Conservation (phyloP, 129 eudicot species). For the Rutidosis leptorrhynchoides region DNA sequence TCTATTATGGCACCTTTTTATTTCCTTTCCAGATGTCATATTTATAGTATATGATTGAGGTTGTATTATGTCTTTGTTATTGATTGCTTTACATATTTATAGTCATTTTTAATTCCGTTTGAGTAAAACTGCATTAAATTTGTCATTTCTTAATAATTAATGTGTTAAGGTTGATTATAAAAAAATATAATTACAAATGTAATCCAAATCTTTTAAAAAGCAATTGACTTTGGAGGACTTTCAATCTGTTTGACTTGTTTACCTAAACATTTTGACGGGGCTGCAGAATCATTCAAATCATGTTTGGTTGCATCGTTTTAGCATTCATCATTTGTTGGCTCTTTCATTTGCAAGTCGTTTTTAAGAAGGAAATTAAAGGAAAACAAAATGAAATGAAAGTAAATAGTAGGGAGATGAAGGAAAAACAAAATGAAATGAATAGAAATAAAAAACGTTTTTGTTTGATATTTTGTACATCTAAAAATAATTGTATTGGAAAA, state of each 20-base stretch:
- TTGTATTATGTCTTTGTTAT: constrained; percentile 2
- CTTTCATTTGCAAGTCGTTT: no score
- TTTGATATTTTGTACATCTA: no score
- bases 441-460: no score
- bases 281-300: constrained; percentile 54
- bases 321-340: constrained; percentile 81
- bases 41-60: constrained; percentile 16
- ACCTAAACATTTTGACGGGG: constrained; percentile 37
- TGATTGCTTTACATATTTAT: no score
- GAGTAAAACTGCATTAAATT: neutral
- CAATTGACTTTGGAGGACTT: neutral
- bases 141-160: neutral
- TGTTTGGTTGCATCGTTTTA: constrained; percentile 73
- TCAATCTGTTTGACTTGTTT: neutral
- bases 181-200: neutral
- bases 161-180: neutral
- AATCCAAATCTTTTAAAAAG: neutral
- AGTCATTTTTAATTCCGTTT: no score
- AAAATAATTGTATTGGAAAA: no score
- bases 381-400: no score
- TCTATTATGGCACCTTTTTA: neutral
- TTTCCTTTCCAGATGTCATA: constrained; percentile 20
- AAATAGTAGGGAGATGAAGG: no score
- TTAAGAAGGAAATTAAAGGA: no score
- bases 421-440: no score